Conservation (phyloP, 2,329 filamentous ascomycete genomes). For the Aschersonia sp. region DNA sequence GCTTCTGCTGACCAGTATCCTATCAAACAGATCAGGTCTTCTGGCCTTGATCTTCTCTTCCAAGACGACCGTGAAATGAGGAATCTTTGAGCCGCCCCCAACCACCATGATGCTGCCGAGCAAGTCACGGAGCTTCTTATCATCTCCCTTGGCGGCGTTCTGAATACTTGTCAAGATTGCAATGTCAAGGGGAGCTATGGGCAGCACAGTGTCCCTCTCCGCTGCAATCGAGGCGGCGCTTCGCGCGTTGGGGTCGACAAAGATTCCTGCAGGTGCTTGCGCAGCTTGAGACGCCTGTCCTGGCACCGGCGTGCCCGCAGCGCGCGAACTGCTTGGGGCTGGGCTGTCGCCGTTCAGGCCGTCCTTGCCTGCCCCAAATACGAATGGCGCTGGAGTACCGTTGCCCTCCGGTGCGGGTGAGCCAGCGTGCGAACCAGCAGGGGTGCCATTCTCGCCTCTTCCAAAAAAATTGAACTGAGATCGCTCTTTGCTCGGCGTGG, state of each 20-base stretch:
- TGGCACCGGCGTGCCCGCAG: slow-evolving; percentile 29
- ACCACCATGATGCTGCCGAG: slow-evolving; percentile 83
- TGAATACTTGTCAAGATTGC: slow-evolving; percentile 83
- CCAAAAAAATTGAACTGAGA: slow-evolving; percentile 56
- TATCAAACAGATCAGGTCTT: slow-evolving; percentile 43
- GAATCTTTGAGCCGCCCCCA: slow-evolving; percentile 69
- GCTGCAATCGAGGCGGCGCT: slow-evolving; percentile 40
- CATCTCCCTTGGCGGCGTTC: slow-evolving; percentile 74
- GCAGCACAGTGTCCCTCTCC: slow-evolving; percentile 68
- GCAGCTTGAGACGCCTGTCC: slow-evolving; percentile 15
- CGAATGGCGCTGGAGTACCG: slow-evolving; percentile 48
- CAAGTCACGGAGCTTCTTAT: slow-evolving; percentile 85
- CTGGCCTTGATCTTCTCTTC: slow-evolving; percentile 67
- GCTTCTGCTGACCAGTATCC: slow-evolving; percentile 50
- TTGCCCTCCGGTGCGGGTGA: slow-evolving; percentile 72
- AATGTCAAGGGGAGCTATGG: slow-evolving; percentile 69
- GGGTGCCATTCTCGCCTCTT: slow-evolving; percentile 56
- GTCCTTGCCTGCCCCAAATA: slow-evolving; percentile 37
- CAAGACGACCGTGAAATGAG: slow-evolving; percentile 65
- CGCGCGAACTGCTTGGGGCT: slow-evolving; percentile 35
- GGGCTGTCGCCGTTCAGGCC: slow-evolving; percentile 33
- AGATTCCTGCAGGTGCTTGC: slow-evolving; percentile 28
- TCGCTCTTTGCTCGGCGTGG: slow-evolving; percentile 48
- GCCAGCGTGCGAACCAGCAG: slow-evolving; percentile 71
- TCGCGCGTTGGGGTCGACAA: slow-evolving; percentile 36